Conservation (phyloP, 2,329 filamentous ascomycete genomes). For the Corniculantispora saksenae region DNA sequence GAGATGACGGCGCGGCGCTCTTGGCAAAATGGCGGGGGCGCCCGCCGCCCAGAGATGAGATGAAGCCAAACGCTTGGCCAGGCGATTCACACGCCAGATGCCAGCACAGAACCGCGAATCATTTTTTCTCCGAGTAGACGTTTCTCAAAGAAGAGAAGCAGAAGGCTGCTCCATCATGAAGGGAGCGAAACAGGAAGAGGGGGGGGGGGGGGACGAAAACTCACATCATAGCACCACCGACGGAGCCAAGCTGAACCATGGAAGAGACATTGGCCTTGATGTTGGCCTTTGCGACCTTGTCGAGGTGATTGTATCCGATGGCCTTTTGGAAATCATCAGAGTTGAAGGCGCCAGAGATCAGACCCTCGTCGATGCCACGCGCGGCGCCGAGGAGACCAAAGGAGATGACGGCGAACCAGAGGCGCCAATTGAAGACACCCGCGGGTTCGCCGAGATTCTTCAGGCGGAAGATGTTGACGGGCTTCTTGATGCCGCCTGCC, state of each 20-base stretch:
- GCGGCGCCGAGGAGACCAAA: constrained; percentile 74
- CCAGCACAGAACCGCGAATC: no score
- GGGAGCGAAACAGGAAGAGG: no score
- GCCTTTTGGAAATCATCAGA: constrained; percentile 62
- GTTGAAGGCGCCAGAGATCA: constrained; percentile 72
- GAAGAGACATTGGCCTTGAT: constrained; percentile 76
- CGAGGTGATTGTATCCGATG: constrained; percentile 59
- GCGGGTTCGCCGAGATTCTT: constrained; percentile 66
- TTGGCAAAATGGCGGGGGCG: constrained; percentile 15
- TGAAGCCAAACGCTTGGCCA: constrained; percentile 11
- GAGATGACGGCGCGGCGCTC: constrained; percentile 7
- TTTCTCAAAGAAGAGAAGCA: not conserved
- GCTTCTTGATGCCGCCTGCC: constrained; percentile 55
- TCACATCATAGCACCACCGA: constrained; percentile 65
- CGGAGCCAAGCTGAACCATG: constrained; percentile 80
- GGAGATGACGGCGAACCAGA: constrained; percentile 75
- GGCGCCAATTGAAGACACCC: constrained; percentile 73
- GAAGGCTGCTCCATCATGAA: no score
- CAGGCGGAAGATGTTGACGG: constrained; percentile 64
- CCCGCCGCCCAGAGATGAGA: not conserved
- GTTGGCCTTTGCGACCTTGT: constrained; percentile 57
- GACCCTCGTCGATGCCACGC: constrained; percentile 77
- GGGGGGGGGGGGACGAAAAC: constrained; percentile 23
- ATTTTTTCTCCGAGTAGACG: not conserved
- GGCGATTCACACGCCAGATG: not conserved